Evolutionary conservation across 2,329 filamentous ascomycete species (phyloP).

Genomic region (Colletotrichum kahawae): DNA sequence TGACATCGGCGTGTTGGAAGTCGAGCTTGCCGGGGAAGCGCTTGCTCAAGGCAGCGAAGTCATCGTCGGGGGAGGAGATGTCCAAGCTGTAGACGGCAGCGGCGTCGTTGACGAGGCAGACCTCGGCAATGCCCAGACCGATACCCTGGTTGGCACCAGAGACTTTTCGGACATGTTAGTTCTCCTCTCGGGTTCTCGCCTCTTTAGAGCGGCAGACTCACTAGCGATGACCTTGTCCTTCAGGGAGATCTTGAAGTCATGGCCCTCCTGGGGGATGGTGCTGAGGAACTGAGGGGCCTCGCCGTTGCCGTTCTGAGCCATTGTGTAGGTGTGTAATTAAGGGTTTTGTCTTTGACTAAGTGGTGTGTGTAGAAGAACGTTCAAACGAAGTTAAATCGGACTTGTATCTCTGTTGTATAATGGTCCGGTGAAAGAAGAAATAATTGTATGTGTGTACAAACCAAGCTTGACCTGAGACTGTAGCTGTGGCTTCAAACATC

Average conservation of each 20-base stretch:
- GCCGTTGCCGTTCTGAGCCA: constrained; percentile 1
- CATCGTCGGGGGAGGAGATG: constrained; percentile 39
- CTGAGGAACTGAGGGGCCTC: constrained; percentile 25
- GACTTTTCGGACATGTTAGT: constrained; percentile 27
- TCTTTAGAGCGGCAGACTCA: constrained; percentile 25
- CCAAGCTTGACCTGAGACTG: background rate
- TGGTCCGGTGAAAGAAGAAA: background rate
- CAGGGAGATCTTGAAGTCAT: constrained; percentile 39
- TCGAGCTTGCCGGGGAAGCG: constrained; percentile 44
- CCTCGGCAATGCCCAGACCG: constrained; percentile 48
- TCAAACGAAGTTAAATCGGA: background rate
- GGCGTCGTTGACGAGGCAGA: constrained; percentile 49
- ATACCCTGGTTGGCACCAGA: constrained; percentile 39
- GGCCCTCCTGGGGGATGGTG: constrained; percentile 36
- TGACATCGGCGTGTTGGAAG: constrained; percentile 52
- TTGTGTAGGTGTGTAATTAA: background rate
- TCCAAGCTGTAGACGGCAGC: constrained; percentile 44
- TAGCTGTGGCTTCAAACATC: background rate
- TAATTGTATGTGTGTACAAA: background rate
- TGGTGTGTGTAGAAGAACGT: background rate
- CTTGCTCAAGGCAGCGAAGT: constrained; percentile 39
- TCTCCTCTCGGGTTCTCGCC: background rate
- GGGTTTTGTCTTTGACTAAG: background rate
- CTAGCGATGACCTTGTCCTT: constrained; percentile 43
- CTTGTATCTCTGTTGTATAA: background rate